A percentile compares a stretch with the other conserved stretches of the same genome.
Conservation (phyloP, 306 rosid species). For the Sicyos edulis region DNA sequence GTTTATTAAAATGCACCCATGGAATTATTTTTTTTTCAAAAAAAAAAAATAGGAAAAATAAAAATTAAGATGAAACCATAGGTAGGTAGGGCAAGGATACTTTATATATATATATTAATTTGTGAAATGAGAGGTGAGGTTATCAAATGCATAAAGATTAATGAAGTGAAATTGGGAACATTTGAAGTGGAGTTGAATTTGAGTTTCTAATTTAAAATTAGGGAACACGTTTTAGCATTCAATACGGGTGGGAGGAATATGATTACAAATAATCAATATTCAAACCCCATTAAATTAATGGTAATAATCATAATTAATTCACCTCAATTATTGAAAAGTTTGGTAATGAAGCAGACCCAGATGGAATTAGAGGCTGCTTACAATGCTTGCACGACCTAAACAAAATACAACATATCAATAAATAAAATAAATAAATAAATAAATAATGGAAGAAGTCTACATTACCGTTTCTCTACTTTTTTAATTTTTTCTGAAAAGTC, state of each 20-base stretch:
- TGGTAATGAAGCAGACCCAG: neutral
- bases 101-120: too few relatives aligned
- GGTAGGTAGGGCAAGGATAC: neutral
- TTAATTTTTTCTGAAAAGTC: too few relatives aligned
- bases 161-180: neutral
- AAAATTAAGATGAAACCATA: neutral
- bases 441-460: neutral
- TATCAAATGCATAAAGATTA: neutral
- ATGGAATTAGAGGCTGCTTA: neutral
- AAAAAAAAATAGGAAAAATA: too few relatives aligned
- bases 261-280: neutral
- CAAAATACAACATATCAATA: too few relatives aligned
- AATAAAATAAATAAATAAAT: too few relatives aligned
- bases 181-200: neutral
- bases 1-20: too few relatives aligned
- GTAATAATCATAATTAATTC: too few relatives aligned
- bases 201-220: neutral
- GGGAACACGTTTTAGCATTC: neutral
- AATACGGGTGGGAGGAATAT: neutral
- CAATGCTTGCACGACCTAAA: neutral
- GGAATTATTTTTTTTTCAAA: too few relatives aligned
- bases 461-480: too few relatives aligned
- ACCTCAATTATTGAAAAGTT: neutral
- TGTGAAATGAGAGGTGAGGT: slow-evolving; percentile 12
- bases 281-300: neutral